A percentile compares a stretch with the other conserved stretches of the same genome.
phyloP scores from a whole-genome alignment of 225 moss, liverwort and hornwort species.

The Thuidium tamariscinum region DNA sequence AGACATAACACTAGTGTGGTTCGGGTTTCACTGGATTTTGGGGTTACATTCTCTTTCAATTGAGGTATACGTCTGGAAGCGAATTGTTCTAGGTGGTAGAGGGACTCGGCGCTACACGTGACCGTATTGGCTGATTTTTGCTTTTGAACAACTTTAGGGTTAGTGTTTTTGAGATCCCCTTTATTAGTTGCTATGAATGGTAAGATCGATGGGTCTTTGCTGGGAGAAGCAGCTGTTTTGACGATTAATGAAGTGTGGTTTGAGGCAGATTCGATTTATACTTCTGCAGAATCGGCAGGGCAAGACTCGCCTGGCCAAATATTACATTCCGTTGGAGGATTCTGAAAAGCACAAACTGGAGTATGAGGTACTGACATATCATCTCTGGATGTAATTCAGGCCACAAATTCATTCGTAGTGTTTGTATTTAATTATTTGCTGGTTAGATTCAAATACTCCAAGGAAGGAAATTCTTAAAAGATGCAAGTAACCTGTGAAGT shows the following conservation, averaged over 20 bases:
- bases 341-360: conserved; percentile 88
- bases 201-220: background rate
- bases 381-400: background rate
- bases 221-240: background rate
- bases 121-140: background rate
- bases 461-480: background rate
- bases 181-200: background rate
- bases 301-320: conserved; percentile 78
- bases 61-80: background rate
- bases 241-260: background rate
- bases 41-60: background rate
- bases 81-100: background rate
- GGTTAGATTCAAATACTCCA: background rate
- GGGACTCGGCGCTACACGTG: background rate
- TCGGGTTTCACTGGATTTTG: background rate
- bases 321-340: conserved; percentile 73
- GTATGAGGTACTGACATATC: conserved; percentile 39
- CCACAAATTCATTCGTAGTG: background rate
- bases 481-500: background rate
- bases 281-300: conserved; percentile 86
- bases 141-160: background rate
- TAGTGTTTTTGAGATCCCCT: background rate
- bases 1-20: background rate
- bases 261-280: conserved; percentile 76
- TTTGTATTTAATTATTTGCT: background rate